These are phyloP conservation scores for Trichosporon asahii DNA, from an alignment of 1,284 basidiomycete species.

Conservation along the genomic window DNA sequence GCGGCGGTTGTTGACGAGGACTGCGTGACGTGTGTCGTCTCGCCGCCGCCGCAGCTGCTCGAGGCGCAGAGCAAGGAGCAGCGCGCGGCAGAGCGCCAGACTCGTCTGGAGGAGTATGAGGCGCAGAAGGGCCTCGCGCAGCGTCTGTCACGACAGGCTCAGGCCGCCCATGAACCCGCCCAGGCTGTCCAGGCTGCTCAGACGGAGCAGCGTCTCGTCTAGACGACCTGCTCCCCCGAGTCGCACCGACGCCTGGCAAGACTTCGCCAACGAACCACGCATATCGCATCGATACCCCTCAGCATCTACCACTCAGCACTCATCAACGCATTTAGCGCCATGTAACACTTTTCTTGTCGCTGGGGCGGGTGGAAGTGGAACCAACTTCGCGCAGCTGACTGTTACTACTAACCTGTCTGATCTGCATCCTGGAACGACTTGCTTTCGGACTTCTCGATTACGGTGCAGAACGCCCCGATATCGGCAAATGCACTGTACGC, in stretches of 20 bases:
- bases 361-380: not conserved
- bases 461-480: too few species aligned
- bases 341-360: not conserved
- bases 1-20: conserved; percentile 40
- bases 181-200: conserved; percentile 9
- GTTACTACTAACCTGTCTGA: not conserved
- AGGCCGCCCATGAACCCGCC: conserved; percentile 12
- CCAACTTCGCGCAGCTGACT: not conserved
- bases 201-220: conserved; percentile 7
- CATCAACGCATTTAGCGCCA: not conserved
- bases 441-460: too few species aligned
- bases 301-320: conserved; percentile 13
- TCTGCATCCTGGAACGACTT: not conserved
- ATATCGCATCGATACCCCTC: not conserved
- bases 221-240: not conserved
- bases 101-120: conserved; percentile 39
- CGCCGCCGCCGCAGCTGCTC: conserved; percentile 42
- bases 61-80: conserved; percentile 37
- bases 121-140: conserved; percentile 38
- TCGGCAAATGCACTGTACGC: too few species aligned
- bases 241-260: not conserved
- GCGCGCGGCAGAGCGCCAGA: conserved; percentile 34
- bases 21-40: conserved; percentile 42
- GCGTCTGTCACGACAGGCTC: conserved; percentile 19
- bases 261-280: not conserved